A percentile compares a stretch with the other conserved stretches of the same genome.
These are phyloP conservation scores for Rickenella mellea DNA, from an alignment of 768 basidiomycete genomes.

Conservation along the genomic window DNA sequence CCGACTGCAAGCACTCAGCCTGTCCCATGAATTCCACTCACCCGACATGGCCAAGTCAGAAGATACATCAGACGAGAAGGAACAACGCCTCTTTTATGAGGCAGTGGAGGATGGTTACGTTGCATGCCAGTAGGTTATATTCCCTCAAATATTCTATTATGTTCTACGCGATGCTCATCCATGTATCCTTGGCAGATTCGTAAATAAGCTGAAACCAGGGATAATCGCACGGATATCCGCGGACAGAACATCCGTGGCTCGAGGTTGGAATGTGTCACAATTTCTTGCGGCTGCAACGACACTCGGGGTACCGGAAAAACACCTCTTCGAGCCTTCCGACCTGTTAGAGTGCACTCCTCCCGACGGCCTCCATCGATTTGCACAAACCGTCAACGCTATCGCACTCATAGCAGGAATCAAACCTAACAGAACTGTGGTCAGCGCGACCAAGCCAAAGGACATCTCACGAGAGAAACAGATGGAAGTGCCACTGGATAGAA, in stretches of 20 bases:
- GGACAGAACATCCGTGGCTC: conserved; percentile 59
- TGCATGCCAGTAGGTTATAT: conserved; percentile 77
- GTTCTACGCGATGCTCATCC: conserved; percentile 13
- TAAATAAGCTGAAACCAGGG: conserved; percentile 67
- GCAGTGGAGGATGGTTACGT: conserved; percentile 78
- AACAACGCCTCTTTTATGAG: conserved; percentile 63
- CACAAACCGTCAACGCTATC: conserved; percentile 61
- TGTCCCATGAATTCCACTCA: too few species aligned
- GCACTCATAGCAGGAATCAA: too few species aligned
- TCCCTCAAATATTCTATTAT: conserved; percentile 14
- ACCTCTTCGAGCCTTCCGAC: conserved; percentile 51
- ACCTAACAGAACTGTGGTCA: too few species aligned
- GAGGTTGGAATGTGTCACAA: conserved; percentile 60
- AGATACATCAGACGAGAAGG: conserved; percentile 74
- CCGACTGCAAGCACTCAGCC: too few species aligned
- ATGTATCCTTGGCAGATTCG: conserved; percentile 41
- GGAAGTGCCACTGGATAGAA: too few species aligned
- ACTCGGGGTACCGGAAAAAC: conserved; percentile 51
- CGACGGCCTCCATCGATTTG: conserved; percentile 68
- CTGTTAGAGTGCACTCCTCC: conserved; percentile 51
- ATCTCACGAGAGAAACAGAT: too few species aligned
- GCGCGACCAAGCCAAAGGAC: too few species aligned
- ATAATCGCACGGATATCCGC: conserved; percentile 54
- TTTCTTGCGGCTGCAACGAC: conserved; percentile 70
- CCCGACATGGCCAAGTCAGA: too few species aligned